Conservation (phyloP, 1,284 basidiomycete genomes). For the Papiliotrema fonsecae region DNA sequence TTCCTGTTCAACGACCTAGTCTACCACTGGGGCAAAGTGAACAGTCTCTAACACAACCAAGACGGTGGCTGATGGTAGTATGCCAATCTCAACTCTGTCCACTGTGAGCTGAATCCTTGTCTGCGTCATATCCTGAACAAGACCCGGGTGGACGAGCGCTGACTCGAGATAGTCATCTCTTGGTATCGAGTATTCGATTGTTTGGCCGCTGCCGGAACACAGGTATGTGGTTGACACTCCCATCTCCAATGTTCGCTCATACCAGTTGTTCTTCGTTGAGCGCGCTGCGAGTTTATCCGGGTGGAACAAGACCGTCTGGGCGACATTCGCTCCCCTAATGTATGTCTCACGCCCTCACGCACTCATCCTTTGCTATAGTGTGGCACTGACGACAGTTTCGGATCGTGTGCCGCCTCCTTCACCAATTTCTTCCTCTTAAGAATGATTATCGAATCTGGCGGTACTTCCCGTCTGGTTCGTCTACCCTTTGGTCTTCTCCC, state of each 20-base stretch:
- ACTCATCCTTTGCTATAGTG: background rate
- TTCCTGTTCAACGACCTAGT: background rate
- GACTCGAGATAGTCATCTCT: background rate
- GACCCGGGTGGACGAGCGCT: background rate
- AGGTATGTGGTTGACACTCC: background rate
- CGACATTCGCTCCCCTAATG: background rate
- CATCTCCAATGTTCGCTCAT: background rate
- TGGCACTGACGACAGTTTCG: background rate
- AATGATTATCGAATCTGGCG: too few species aligned
- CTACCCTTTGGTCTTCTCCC: too few species aligned
- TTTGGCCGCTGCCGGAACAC: background rate
- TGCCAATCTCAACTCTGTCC: background rate
- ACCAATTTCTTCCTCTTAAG: background rate
- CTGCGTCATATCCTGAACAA: background rate
- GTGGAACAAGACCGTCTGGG: background rate
- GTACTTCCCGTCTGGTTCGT: too few species aligned
- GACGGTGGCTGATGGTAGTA: background rate
- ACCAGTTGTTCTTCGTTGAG: conserved; percentile 4
- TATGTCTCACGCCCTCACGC: background rate
- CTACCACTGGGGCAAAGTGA: background rate
- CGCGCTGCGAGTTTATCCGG: conserved; percentile 1
- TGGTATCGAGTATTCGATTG: conserved; percentile 1
- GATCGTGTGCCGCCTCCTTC: background rate
- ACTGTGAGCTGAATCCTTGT: background rate
- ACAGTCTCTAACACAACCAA: background rate